Base-by-base conservation (phyloP, 225 moss, liverwort and hornwort genomes). In the Marchantia polymorpha region DNA sequence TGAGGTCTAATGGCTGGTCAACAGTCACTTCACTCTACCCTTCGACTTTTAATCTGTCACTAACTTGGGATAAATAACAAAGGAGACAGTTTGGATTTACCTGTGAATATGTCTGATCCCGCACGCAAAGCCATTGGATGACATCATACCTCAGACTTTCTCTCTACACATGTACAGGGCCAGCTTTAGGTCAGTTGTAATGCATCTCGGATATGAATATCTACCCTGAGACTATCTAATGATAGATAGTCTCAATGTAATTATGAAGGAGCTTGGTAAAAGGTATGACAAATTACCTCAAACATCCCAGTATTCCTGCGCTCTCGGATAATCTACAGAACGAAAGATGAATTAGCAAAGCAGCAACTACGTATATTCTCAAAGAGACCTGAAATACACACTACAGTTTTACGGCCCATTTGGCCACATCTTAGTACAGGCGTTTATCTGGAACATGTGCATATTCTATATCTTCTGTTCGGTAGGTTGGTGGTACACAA, bases 61-160 rank as follows among this genome's bases (percentile, higher is more conserved):
- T 10, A 4, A 23, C 10, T 50, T 39, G 27, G 20, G 10, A 69
- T 49, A 13, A 23, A 1, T 11, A 12, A 71, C n/a, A 22, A 51
- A 23, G 50, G n/a, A 51, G n/a, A 15, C 71, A 71, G 71, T 71
- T 27, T 27, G 17, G 50, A 73, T 74, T 73, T 82, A 97, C 97
- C 94, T 99, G 91, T 77, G 97, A 91, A 76, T 90, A 90, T 80
- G 97, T 99, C 68, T 91, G 93, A 59, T 99, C 92, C 46, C 92
- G 90, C n/a, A 92, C 93, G 89, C 97, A 99, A 22, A 99, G 85
- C 94, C 97, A 99, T 80, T 99, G 97, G 56, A 99, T 94, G 49
- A 99, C 97, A 81, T 99, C 97, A 70, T 94, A 99, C 74, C 91
- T 87, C 26, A 99, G 82, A 83, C 90, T 92, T 70, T 92, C 92